phyloP scores from a whole-genome alignment of 495 filamentous ascomycete genomes.

The Lasiosphaeris hirsuta region DNA sequence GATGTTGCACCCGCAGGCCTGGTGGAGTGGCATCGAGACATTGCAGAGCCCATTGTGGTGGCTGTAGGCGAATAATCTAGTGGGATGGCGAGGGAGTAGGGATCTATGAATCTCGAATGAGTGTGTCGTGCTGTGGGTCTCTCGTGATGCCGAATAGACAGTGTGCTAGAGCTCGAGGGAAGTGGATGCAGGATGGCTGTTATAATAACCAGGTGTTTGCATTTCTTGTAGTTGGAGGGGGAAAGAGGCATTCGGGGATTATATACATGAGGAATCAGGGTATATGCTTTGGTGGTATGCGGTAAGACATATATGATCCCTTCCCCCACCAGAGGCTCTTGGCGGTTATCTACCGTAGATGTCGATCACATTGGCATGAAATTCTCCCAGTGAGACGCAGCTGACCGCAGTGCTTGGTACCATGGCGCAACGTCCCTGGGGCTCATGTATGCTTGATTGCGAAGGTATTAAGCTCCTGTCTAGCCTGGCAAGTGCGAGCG shows the following conservation, averaged over 20 bases:
- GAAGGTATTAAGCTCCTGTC: too few relatives aligned
- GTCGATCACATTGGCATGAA: conserved; percentile 22
- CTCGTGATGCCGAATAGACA: not conserved
- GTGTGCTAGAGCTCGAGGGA: not conserved
- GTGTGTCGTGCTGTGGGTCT: not conserved
- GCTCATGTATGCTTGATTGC: too few relatives aligned
- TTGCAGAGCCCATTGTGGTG: conserved; percentile 22
- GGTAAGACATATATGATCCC: conserved; percentile 3
- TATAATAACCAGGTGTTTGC: not conserved
- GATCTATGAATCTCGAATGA: not conserved
- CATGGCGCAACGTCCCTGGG: not conserved
- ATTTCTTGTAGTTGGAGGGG: not conserved
- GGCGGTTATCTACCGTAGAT: conserved; percentile 25
- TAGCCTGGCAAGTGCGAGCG: too few relatives aligned
- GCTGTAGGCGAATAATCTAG: not conserved
- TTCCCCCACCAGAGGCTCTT: conserved; percentile 16
- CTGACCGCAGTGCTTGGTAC: not conserved
- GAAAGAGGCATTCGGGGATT: not conserved
- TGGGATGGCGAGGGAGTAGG: not conserved
- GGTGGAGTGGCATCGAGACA: conserved; percentile 21
- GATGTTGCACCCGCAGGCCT: conserved; percentile 2
- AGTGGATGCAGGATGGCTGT: not conserved
- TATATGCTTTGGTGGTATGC: not conserved
- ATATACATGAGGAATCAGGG: not conserved
- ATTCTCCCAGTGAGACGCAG: not conserved